Conservation (phyloP, 768 basidiomycete species). For the Lactarius sanguifluus region DNA sequence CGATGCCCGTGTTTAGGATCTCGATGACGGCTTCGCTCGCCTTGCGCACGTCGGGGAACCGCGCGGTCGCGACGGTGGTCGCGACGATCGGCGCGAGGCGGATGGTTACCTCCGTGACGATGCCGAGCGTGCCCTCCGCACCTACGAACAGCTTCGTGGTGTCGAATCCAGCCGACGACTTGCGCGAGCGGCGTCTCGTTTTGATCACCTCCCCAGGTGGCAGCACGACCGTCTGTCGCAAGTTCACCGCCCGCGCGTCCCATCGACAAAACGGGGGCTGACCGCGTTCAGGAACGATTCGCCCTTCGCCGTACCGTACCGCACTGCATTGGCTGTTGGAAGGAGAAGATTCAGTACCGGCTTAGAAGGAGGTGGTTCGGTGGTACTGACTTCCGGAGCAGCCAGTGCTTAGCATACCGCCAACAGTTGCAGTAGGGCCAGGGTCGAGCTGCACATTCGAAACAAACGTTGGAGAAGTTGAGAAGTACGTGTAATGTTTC, state of each 20-base stretch:
- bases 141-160: conserved; percentile 84
- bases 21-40: conserved; percentile 77
- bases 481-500: background rate
- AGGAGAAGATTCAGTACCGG: background rate
- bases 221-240: conserved; percentile 75
- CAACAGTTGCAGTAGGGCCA: conserved; percentile 76
- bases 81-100: conserved; percentile 74
- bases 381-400: conserved; percentile 70
- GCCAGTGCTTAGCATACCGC: conserved; percentile 84
- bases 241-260: background rate
- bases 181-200: conserved; percentile 73
- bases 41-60: conserved; percentile 71
- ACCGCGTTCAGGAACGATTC: conserved; percentile 91
- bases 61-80: conserved; percentile 77
- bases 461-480: background rate
- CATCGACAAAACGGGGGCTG: conserved; percentile 26
- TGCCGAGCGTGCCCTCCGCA: conserved; percentile 79
- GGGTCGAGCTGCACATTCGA: conserved; percentile 58
- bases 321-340: conserved; percentile 65
- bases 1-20: conserved; percentile 67
- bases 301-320: conserved; percentile 85
- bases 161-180: conserved; percentile 88
- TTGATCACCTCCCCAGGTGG: conserved; percentile 90
- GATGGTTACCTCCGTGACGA: conserved; percentile 87
- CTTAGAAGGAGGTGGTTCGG: background rate